A percentile compares a stretch with the other conserved stretches of the same genome.
phyloP scores from a whole-genome alignment of 352 stramenopile species.

The Aphanomyces cochlioides region DNA sequence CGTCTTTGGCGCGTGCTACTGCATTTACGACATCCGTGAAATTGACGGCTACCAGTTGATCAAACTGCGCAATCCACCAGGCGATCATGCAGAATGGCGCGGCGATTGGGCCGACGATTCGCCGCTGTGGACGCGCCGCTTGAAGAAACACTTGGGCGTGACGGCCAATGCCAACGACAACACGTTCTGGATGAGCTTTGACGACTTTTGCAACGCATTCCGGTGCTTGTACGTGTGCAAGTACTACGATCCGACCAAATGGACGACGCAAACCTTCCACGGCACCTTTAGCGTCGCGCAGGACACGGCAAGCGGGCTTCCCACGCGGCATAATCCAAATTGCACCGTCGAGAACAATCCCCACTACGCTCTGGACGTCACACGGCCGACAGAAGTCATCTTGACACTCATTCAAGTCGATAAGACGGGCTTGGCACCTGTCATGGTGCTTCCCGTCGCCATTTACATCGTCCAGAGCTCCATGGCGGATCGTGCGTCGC shows the following conservation, averaged over 20 bases:
- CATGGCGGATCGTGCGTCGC: slow-evolving; percentile 52
- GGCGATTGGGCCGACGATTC: slow-evolving; percentile 92
- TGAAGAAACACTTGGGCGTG: slow-evolving; percentile 74
- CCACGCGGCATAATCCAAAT: slow-evolving; percentile 72
- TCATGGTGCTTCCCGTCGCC: slow-evolving; percentile 61
- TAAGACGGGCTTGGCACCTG: slow-evolving; percentile 49
- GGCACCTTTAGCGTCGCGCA: slow-evolving; percentile 48
- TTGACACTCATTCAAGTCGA: slow-evolving; percentile 85
- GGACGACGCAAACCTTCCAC: slow-evolving; percentile 45
- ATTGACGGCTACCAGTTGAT: slow-evolving; percentile 84
- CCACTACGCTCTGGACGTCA: slow-evolving; percentile 76
- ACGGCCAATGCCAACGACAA: slow-evolving; percentile 76
- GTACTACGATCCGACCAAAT: slow-evolving; percentile 89
- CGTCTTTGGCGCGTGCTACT: slow-evolving; percentile 89
- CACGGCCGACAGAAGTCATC: slow-evolving; percentile 76
- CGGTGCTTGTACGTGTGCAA: slow-evolving; percentile 88
- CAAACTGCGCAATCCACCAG: slow-evolving; percentile 88
- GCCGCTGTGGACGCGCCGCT: slow-evolving; percentile 84
- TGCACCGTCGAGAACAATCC: slow-evolving; percentile 85
- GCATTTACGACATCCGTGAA: slow-evolving; percentile 86
- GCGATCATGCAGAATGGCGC: slow-evolving; percentile 89
- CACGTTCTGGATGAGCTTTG: slow-evolving; percentile 95
- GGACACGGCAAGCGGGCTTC: slow-evolving; percentile 80
- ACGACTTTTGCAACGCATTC: slow-evolving; percentile 91
- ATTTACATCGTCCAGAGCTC: slow-evolving; percentile 61